phyloP scores from a whole-genome alignment of 148 eudicot genomes.

The Polygonum aviculare region DNA sequence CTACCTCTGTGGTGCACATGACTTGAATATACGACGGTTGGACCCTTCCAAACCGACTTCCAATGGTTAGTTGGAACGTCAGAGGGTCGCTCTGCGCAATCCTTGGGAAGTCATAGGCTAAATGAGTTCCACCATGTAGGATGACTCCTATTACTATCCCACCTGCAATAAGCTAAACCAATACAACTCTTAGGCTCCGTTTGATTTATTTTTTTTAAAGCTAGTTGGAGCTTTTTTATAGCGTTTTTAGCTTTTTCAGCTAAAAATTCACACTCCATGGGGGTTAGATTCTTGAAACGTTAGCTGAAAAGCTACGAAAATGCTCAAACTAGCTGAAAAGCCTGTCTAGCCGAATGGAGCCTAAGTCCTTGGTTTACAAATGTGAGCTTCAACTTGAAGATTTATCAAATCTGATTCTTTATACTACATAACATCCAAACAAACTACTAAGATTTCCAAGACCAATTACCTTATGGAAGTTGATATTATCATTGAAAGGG shows the following conservation, averaged over 20 bases:
- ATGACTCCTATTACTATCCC: conserved; percentile 36
- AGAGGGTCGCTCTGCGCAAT: conserved; percentile 17
- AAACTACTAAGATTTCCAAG: neutral
- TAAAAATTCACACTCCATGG: no score
- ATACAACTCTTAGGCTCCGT: neutral
- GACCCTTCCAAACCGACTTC: conserved; percentile 21
- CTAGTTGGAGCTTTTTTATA: no score
- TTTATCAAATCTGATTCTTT: neutral
- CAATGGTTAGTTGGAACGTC: conserved; percentile 24
- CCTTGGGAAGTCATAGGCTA: conserved; percentile 39
- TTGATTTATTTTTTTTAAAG: neutral
- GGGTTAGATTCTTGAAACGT: no score
- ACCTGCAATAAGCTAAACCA: conserved; percentile 23
- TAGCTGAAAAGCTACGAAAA: no score
- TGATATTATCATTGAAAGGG: conserved; percentile 36
- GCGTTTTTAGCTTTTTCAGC: no score
- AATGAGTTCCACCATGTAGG: conserved; percentile 32
- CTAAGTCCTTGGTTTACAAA: neutral
- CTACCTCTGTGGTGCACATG: conserved; percentile 23
- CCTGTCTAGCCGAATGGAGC: neutral
- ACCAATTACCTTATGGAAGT: conserved; percentile 30
- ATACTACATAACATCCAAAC: neutral
- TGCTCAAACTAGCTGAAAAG: no score
- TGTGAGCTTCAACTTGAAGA: neutral
- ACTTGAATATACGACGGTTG: conserved; percentile 24